Percentiles rank a stretch among this genome's conserved stretches.
phyloP scores from a whole-genome alignment of 1,139 yeast genomes.

The Geotrichum restrictum region DNA sequence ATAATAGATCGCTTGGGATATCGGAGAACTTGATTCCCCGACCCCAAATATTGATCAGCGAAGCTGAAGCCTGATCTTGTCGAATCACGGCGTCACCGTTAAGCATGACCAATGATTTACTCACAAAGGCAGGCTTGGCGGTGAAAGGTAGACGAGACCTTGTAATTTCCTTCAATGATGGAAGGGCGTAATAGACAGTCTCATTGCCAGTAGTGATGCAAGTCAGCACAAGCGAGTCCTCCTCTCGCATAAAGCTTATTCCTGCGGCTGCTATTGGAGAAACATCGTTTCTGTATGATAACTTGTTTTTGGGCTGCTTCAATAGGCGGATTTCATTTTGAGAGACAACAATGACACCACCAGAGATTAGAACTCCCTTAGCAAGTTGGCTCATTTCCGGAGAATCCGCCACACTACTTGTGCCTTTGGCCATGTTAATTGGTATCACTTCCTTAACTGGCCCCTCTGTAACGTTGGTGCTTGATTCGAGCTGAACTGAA shows the following conservation, averaged over 20 bases:
- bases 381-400: slow-evolving; percentile 58
- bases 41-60: slow-evolving; percentile 48
- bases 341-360: slow-evolving; percentile 58
- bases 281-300: slow-evolving; percentile 49
- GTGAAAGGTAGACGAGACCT: slow-evolving; percentile 43
- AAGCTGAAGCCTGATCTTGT: slow-evolving; percentile 55
- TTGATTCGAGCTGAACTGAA: slow-evolving; percentile 53
- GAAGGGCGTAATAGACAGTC: slow-evolving; percentile 47
- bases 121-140: slow-evolving; percentile 39
- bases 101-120: slow-evolving; percentile 50
- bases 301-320: slow-evolving; percentile 50
- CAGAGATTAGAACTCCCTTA: slow-evolving; percentile 60
- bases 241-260: slow-evolving; percentile 47
- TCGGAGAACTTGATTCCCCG: slow-evolving; percentile 35
- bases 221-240: slow-evolving; percentile 44
- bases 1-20: slow-evolving; percentile 38
- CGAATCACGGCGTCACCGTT: slow-evolving; percentile 74
- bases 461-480: slow-evolving; percentile 46
- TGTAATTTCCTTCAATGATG: slow-evolving; percentile 51
- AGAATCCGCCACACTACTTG: slow-evolving; percentile 60
- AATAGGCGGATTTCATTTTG: slow-evolving; percentile 61
- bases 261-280: slow-evolving; percentile 50
- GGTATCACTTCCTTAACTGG: slow-evolving; percentile 57
- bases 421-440: slow-evolving; percentile 53
- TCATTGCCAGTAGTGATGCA: slow-evolving; percentile 43